phyloP scores from a whole-genome alignment of 2,329 filamentous ascomycete species.

The Talaromyces amestolkiae region DNA sequence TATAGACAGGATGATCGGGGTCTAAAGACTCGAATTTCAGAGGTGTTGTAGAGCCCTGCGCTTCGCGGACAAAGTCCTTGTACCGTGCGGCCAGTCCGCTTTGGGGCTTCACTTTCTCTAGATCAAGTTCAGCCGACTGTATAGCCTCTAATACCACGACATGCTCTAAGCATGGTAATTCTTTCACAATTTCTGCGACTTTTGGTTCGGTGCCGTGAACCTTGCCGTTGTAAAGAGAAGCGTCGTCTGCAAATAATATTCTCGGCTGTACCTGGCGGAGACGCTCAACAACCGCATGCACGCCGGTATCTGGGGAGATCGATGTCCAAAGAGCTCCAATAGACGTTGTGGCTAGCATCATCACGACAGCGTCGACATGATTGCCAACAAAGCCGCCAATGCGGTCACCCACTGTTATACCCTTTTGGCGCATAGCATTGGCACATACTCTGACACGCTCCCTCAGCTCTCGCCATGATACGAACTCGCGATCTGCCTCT shows the following conservation, averaged over 20 bases:
- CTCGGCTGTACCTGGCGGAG: conserved; percentile 80
- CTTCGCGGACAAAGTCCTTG: conserved; percentile 46
- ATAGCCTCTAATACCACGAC: conserved; percentile 75
- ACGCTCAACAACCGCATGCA: conserved; percentile 85
- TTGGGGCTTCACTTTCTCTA: conserved; percentile 33
- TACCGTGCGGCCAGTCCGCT: conserved; percentile 44
- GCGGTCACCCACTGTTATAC: conserved; percentile 61
- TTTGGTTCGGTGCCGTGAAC: conserved; percentile 78
- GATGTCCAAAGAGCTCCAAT: conserved; percentile 90
- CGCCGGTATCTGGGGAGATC: conserved; percentile 87
- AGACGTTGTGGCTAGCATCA: conserved; percentile 79
- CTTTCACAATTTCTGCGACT: conserved; percentile 69
- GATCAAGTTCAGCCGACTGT: conserved; percentile 36
- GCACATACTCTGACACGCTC: conserved; percentile 74
- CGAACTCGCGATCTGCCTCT: conserved; percentile 63
- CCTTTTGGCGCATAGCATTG: conserved; percentile 64
- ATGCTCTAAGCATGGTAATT: conserved; percentile 64
- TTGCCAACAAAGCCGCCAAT: conserved; percentile 80
- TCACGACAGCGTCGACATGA: conserved; percentile 79
- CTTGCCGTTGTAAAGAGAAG: conserved; percentile 86
- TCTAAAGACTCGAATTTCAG: conserved; percentile 72
- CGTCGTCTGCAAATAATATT: conserved; percentile 83
- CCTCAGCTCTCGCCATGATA: conserved; percentile 77
- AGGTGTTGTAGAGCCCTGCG: conserved; percentile 37
- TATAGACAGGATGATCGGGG: conserved; percentile 86